Conservation (phyloP, 139 green algal genomes). For the Chlorella sp. region DNA sequence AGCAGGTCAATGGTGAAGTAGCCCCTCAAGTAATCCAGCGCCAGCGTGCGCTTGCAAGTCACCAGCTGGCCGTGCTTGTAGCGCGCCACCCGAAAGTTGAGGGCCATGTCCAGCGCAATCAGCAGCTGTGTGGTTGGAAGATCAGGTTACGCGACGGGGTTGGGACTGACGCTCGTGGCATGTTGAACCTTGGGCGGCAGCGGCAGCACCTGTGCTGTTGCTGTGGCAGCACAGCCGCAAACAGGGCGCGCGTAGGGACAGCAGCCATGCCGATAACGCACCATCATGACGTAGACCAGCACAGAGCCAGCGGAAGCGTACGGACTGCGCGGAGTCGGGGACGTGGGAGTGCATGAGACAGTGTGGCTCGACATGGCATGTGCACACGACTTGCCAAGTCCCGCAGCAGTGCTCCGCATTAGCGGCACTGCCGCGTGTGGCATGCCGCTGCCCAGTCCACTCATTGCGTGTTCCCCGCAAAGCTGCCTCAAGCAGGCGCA, state of each 20-base stretch:
- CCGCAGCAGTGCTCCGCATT: not conserved
- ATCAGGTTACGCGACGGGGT: not conserved
- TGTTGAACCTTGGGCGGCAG: not conserved
- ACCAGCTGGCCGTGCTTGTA: slow-evolving; percentile 33
- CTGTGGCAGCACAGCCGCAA: no score
- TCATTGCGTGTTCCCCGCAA: no score
- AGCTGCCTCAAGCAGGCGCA: not conserved
- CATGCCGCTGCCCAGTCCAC: no score
- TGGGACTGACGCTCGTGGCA: not conserved
- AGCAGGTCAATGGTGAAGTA: slow-evolving; percentile 24
- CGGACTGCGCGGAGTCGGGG: not conserved
- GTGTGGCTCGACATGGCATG: not conserved
- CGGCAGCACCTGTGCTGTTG: not conserved
- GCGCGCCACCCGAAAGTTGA: slow-evolving; percentile 32
- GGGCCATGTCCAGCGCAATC: slow-evolving; percentile 10
- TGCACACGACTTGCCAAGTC: not conserved
- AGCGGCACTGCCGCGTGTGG: no score
- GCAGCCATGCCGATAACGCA: not conserved
- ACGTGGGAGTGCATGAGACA: no score
- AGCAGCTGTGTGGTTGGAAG: not conserved
- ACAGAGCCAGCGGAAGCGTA: slow-evolving; percentile 17
- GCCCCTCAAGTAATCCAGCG: slow-evolving; percentile 1
- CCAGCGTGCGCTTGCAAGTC: slow-evolving; percentile 15
- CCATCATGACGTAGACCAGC: slow-evolving; percentile 29
- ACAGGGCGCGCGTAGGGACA: no score